A percentile compares a stretch with the other conserved stretches of the same genome.
phyloP scores from a whole-genome alignment of 2,329 filamentous ascomycete species.

The Neonectria punicea region DNA sequence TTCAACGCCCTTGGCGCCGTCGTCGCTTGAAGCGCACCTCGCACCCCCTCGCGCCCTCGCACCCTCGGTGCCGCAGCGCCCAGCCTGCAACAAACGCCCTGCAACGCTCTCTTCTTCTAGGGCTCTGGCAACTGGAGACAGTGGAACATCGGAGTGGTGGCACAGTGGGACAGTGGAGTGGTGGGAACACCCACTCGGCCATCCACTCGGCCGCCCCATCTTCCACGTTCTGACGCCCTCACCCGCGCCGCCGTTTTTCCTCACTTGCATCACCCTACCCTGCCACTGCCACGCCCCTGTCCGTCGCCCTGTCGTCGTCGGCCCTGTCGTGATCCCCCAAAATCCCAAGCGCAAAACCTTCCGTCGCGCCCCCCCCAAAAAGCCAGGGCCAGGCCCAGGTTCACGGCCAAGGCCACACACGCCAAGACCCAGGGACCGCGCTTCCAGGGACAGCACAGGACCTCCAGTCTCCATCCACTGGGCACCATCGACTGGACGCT shows the following conservation, averaged over 20 bases:
- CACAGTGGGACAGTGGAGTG: constrained; percentile 3
- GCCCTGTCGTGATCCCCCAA: constrained; percentile 43
- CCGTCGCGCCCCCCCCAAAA: constrained; percentile 29
- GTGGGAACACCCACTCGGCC: constrained; percentile 28
- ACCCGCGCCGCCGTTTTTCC: constrained; percentile 40
- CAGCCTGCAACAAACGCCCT: neutral
- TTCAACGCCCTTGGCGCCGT: neutral
- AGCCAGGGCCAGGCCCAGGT: constrained; percentile 21
- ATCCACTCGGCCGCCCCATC: constrained; percentile 28
- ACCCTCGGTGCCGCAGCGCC: neutral
- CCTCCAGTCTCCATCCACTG: constrained; percentile 11
- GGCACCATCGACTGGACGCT: constrained; percentile 4
- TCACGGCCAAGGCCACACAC: constrained; percentile 24
- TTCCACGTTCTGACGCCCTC: constrained; percentile 39
- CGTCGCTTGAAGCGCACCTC: neutral
- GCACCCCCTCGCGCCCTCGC: neutral
- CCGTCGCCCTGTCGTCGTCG: constrained; percentile 26
- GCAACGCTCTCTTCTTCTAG: neutral
- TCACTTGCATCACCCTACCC: constrained; percentile 43
- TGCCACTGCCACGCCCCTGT: constrained; percentile 38
- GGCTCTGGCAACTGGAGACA: neutral
- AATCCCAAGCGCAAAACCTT: constrained; percentile 41
- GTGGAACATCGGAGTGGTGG: neutral
- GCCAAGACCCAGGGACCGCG: constrained; percentile 24
- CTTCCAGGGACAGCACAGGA: constrained; percentile 14